A percentile compares a stretch with the other conserved stretches of the same genome.
Evolutionary conservation across 805 yeast genomes (phyloP).

Genomic region (Spencermartinsiella europaea): DNA sequence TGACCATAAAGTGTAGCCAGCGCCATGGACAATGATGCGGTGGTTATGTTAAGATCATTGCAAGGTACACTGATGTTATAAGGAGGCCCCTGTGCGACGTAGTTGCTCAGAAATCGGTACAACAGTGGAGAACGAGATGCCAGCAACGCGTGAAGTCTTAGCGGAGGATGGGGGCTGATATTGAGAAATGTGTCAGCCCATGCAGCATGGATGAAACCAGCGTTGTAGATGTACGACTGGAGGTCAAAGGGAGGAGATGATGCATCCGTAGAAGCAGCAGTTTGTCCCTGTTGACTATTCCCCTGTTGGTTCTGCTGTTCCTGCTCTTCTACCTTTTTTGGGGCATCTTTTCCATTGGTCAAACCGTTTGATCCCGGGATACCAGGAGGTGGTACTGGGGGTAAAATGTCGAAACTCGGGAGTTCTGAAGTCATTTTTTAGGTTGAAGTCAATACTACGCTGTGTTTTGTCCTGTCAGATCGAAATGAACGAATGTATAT

Average conservation of each 20-base stretch:
- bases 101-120: slow-evolving; percentile 21
- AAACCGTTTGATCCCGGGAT: neutral
- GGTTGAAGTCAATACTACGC: no score
- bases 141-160: slow-evolving; percentile 31
- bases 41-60: slow-evolving; percentile 25
- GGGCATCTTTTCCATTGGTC: slow-evolving; percentile 17
- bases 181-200: slow-evolving; percentile 32
- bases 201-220: slow-evolving; percentile 31
- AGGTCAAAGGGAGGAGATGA: slow-evolving; percentile 11
- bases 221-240: slow-evolving; percentile 27
- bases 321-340: slow-evolving; percentile 6
- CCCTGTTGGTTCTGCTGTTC: neutral
- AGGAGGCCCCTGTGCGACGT: slow-evolving; percentile 25
- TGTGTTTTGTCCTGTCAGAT: no score
- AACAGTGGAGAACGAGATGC: slow-evolving; percentile 31
- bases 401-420: neutral
- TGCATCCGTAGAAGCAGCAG: neutral
- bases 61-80: slow-evolving; percentile 22
- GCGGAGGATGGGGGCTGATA: slow-evolving; percentile 24
- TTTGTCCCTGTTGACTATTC: neutral
- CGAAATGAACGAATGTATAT: no score
- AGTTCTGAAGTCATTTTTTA: neutral
- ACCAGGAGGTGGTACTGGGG: neutral
- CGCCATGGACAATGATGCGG: slow-evolving; percentile 27
- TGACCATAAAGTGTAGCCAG: slow-evolving; percentile 32